Base-by-base conservation (phyloP, 805 yeast species). In the Peterozyma toletana region DNA sequence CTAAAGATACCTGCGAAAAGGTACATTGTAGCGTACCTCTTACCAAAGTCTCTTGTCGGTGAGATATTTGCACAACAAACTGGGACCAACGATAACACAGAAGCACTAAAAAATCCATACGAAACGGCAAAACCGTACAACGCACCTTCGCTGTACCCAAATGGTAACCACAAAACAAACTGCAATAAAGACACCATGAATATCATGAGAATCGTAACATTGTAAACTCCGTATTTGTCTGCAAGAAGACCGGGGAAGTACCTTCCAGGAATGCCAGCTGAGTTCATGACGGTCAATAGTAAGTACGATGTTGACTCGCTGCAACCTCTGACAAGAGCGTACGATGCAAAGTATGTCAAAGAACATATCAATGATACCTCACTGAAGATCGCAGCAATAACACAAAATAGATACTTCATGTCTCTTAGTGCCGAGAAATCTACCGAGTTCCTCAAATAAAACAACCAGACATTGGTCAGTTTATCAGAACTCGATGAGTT, bases 51-150 rank as follows among this genome's bases (percentile, higher is more conserved):
- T 51, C 53, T 43, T 37, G 61, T 42, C 42, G 73, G 70, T 14
- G 83, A 75, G 33, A 80, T 75, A 41, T 75, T 78, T 1, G 80
- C 82, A 33, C 76, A 64, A 51, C 83, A 75, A 2, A 75, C 78
- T 2, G 85, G 84, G 13, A 78, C 71, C 38, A 79, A 53, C 3
- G 83, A 70, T 40, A 79, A 62, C 3, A 78, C 73, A 0, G 83
- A 70, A 3, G 83, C 77, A 3, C 80, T 68, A 40, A 71, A 63
- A 45, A 79, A 70, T 0, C 86, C 86, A 55, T 71, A 78, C 4
- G 75, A 45, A 0, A 62, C 65, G 13, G 73, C 55, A 51, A 71
- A 77, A 1, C 67, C 71, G 58, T 64, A 76, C 37, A 62, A 55
- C 11, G 55, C 73, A 11, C 47, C 55, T 10, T 53, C 46, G 44